phyloP scores from a whole-genome alignment of 2,329 filamentous ascomycete genomes.

The Neopestalotiopsis rosae region DNA sequence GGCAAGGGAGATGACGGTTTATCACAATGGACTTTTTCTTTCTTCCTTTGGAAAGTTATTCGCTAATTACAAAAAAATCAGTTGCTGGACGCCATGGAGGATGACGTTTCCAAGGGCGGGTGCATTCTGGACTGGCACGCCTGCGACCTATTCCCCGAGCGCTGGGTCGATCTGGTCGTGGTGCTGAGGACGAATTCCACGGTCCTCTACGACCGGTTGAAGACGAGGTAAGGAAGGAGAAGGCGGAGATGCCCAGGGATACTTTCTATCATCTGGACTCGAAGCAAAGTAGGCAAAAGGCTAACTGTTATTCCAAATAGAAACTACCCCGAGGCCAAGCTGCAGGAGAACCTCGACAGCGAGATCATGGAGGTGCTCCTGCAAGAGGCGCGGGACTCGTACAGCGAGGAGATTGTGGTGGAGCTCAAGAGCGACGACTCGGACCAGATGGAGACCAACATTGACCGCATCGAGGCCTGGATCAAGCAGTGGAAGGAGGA shows the following conservation, averaged over 20 bases:
- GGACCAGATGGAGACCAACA: conserved; percentile 87
- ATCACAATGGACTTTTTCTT: no score
- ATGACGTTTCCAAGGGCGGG: conserved; percentile 78
- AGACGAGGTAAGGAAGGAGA: conserved; percentile 61
- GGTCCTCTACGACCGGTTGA: conserved; percentile 83
- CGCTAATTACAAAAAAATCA: conserved; percentile 38
- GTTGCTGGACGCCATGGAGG: conserved; percentile 88
- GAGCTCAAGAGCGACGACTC: conserved; percentile 82
- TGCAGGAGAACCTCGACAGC: conserved; percentile 95
- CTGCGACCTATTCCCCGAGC: conserved; percentile 91
- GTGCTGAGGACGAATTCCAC: conserved; percentile 84
- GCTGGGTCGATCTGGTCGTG: conserved; percentile 94
- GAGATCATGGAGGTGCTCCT: conserved; percentile 97
- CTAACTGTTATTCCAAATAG: conserved; percentile 43
- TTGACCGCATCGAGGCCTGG: conserved; percentile 85
- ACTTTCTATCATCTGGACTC: background rate
- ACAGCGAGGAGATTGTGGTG: conserved; percentile 85
- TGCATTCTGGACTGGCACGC: conserved; percentile 98
- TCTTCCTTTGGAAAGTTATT: background rate
- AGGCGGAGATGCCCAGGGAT: background rate
- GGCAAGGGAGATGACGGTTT: no score
- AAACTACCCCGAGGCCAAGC: conserved; percentile 83
- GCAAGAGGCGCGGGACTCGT: conserved; percentile 87
- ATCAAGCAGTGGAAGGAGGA: conserved; percentile 80
- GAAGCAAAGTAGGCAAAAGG: background rate